Evolutionary conservation across 2,329 filamentous ascomycete genomes (phyloP), one percentile per base, ranked within the genome.

Genomic region (Proliferodiscus dingleyae): DNA sequence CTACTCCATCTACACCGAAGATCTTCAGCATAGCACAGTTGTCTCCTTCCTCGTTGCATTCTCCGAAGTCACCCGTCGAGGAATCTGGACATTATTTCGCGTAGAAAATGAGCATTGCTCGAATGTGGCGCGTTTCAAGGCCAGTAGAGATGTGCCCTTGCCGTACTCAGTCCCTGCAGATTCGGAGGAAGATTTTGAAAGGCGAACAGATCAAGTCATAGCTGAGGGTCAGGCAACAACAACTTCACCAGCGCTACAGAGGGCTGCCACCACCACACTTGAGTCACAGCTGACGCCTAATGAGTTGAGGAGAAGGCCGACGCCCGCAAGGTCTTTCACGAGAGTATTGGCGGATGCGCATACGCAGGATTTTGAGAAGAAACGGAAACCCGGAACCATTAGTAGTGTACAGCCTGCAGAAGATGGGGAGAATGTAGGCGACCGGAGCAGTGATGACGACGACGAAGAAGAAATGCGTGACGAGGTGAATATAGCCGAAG

Each of bases 101-200:
- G 90, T 98, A 21, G 93, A 98, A 66, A 98, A 98, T 65, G 93
- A 98, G 60, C 93, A 98, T 68, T 95, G 89, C 67, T 83, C 85
- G 45, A 95, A 96, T 58, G 91, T 98, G 2, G 79, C 82, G 15
- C 82, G 88, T 55, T 94, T 94, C 74, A 89, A 94, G 53, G 93
- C 93, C 3, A 89, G 84, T 2, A 78, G 91, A 45, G 90, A 96
- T 59, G 78, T 95, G 0, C 89, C 89, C 0, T 73, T 97, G 0
- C 91, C 91, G 0, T 97, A 96, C 63, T 43, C 49, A 13, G 26
- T 62, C 3, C 48, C 46, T 3, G 42, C 49, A 2, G 49, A 49
- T 7, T 52, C 52, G 2, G 44, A 51, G 11, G 54, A 58, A 32
- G 51, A 53, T 19, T 34, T 47, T 29, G 16, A 38, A 19, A 45